phyloP scores from a whole-genome alignment of 2,329 filamentous ascomycete genomes.

The Penicillium sp. region DNA sequence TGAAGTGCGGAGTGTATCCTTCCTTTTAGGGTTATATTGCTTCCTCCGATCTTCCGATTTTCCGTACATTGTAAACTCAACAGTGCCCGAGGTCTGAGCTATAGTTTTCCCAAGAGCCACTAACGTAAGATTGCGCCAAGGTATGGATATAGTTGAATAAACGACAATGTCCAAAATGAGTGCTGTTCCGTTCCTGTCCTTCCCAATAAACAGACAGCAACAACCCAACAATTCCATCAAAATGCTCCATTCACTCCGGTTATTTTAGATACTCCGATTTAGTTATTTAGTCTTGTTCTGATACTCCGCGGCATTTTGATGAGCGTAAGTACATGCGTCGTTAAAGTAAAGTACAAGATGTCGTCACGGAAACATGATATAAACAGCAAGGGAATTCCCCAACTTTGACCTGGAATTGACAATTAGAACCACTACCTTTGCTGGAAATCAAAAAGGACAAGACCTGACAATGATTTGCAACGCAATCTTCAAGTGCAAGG shows the following conservation, averaged over 20 bases:
- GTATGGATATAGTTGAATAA: neutral
- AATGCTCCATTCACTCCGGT: neutral
- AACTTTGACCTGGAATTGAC: neutral
- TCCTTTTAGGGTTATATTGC: neutral
- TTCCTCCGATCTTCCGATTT: neutral
- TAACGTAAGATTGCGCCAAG: neutral
- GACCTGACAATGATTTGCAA: neutral
- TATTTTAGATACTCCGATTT: neutral
- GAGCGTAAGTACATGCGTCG: no score
- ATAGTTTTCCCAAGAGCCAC: neutral
- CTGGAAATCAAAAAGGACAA: neutral
- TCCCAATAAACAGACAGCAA: neutral
- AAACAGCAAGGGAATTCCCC: neutral
- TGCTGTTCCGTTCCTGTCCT: neutral
- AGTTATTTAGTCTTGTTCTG: neutral
- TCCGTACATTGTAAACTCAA: neutral
- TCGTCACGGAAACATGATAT: neutral
- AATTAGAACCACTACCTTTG: neutral
- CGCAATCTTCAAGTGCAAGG: neutral
- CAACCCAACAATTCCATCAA: neutral
- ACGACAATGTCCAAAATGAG: neutral
- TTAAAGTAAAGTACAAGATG: no score
- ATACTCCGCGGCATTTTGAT: neutral
- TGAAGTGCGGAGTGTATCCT: neutral
- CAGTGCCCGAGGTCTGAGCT: no score